phyloP scores from a whole-genome alignment of 1,139 yeast species.

The Schizosaccharomyces versatilis region DNA sequence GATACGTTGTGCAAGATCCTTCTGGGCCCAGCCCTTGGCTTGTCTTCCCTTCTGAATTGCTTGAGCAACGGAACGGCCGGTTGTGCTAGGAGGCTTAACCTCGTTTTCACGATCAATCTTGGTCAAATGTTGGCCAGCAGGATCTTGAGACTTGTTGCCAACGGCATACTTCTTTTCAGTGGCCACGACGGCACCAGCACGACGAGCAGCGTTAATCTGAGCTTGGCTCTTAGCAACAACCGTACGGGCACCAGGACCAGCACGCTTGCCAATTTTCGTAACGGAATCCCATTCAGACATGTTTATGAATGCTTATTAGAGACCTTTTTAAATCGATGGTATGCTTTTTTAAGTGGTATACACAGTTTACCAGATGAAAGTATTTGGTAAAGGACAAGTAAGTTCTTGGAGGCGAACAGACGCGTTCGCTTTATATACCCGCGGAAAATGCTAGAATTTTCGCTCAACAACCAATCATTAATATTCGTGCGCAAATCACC shows the following conservation, averaged over 20 bases:
- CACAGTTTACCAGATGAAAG: too few species aligned
- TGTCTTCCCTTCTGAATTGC: conserved; percentile 71
- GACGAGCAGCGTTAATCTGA: conserved; percentile 78
- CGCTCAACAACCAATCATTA: too few species aligned
- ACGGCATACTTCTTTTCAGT: conserved; percentile 83
- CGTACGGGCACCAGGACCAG: conserved; percentile 25
- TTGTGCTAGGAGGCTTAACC: conserved; percentile 77
- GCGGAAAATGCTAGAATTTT: too few species aligned
- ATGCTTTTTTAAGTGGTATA: too few species aligned
- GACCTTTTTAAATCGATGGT: too few species aligned
- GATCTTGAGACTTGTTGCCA: conserved; percentile 49
- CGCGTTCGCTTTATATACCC: too few species aligned
- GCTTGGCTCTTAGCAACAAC: conserved; percentile 58
- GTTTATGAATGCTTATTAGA: neutral
- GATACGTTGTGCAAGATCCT: conserved; percentile 83
- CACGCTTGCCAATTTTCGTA: conserved; percentile 7
- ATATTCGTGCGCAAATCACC: too few species aligned
- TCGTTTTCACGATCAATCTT: conserved; percentile 85
- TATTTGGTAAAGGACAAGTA: too few species aligned
- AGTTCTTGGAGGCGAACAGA: too few species aligned
- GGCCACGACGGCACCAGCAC: conserved; percentile 69
- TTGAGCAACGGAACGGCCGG: conserved; percentile 67
- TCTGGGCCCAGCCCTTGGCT: conserved; percentile 76
- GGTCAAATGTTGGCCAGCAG: conserved; percentile 64
- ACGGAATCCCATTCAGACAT: conserved; percentile 8